Base-by-base conservation (phyloP, 2,329 filamentous ascomycete genomes). In the Penicillium sp. region DNA sequence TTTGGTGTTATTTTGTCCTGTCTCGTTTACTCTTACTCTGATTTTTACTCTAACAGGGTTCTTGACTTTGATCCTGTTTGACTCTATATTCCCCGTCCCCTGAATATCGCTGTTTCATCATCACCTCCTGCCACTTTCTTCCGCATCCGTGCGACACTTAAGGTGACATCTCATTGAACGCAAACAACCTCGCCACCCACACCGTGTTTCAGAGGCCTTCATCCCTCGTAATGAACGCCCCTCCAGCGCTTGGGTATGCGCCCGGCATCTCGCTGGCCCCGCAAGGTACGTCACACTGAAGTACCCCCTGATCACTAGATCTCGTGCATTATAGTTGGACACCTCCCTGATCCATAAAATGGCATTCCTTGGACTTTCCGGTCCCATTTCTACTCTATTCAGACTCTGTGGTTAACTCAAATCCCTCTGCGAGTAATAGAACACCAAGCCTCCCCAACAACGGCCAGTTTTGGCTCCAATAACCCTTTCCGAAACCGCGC, bases 401-500 rank as follows among this genome's bases (percentile, higher is more conserved):
- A 40, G 27, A 57, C 44, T 58, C 35, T 26, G 18, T 45, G 30
- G 11, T 54, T 60, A 35, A 54, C 50, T 39, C 5, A 19, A 23
- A 41, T 7, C 23, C 10, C 11, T 46, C 9, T 40, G 32, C 49
- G 23, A 42, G 14, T 6, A 44, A 56, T 54, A 67, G 67, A 70
- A 57, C 65, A 66, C 61, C 70, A 72, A 56, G 50, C 65, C 10
- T 72, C 70, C 19, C 70, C 71, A 10, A 66, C 62, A 35, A 61
- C 67, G 11, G 63, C 68, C 54, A 73, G 67, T 54, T 63, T 76
- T 62, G 72, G 64, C 30, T 80, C 78, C 36, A 80, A 80, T 58
- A 80, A 80, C 54, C 78, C 78, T 11, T 80, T 80, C 56, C 71
- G 78, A 61, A 79, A 78, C 58, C 76, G 75, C 52, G 70, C 76